Conservation (phyloP, 2,329 filamentous ascomycete species). For the Corinectria fuckeliana region DNA sequence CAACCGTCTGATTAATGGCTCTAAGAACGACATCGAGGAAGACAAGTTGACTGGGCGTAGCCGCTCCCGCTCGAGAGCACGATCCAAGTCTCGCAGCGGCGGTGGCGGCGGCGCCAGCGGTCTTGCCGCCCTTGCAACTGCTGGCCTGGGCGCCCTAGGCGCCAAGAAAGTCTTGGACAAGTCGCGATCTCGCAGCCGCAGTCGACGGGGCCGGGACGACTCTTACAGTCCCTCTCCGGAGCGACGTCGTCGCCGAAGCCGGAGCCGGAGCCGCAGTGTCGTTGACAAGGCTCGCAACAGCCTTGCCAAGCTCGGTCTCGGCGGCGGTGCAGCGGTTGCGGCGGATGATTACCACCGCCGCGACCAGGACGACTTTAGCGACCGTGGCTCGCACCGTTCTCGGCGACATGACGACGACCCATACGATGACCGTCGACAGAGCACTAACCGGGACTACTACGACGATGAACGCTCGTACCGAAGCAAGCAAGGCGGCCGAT, state of each 20-base stretch:
- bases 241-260: constrained; percentile 53
- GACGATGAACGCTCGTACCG: constrained; percentile 55
- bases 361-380: constrained; percentile 54
- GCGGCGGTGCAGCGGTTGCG: constrained; percentile 50
- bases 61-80: constrained; percentile 71
- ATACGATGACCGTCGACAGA: constrained; percentile 54
- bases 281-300: constrained; percentile 67
- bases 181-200: constrained; percentile 61
- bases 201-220: constrained; percentile 58
- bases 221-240: constrained; percentile 53
- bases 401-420: constrained; percentile 51
- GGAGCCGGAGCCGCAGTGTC: constrained; percentile 69
- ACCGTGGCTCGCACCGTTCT: constrained; percentile 49
- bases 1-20: constrained; percentile 85
- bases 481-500: constrained; percentile 47
- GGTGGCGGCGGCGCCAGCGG: constrained; percentile 53
- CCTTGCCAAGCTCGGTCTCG: constrained; percentile 67
- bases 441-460: constrained; percentile 50
- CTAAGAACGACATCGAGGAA: constrained; percentile 69
- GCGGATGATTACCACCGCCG: constrained; percentile 48
- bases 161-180: constrained; percentile 66
- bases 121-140: constrained; percentile 68
- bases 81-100: constrained; percentile 56
- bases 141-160: constrained; percentile 65
- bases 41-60: constrained; percentile 67